These are phyloP conservation scores for Aspergillus oerlinghausenensis DNA, from an alignment of 2,329 filamentous ascomycete species.

Conservation along the genomic window DNA sequence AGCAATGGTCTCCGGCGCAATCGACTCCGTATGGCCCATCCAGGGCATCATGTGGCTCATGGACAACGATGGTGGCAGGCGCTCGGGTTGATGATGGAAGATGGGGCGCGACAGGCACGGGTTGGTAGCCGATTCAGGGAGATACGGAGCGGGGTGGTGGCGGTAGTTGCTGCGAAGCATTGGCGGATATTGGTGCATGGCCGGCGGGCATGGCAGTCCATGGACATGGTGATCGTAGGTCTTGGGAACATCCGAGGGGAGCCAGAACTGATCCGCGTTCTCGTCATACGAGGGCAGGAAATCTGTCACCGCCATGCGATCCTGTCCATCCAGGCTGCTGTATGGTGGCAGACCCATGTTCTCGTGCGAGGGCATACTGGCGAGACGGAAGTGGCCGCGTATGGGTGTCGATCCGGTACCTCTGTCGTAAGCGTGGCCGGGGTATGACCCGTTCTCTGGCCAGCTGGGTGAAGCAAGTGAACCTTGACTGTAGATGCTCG, in stretches of 20 bases:
- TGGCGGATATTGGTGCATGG: slow-evolving; percentile 32
- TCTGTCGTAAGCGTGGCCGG: slow-evolving; percentile 27
- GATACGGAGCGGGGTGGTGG: slow-evolving; percentile 26
- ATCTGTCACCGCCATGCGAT: slow-evolving; percentile 32
- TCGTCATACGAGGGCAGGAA: slow-evolving; percentile 37
- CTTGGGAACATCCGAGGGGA: slow-evolving; percentile 33
- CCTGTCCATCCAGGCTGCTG: slow-evolving; percentile 30
- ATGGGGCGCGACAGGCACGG: slow-evolving; percentile 37
- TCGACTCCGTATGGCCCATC: slow-evolving; percentile 31
- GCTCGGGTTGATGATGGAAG: slow-evolving; percentile 35
- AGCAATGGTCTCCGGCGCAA: slow-evolving; percentile 34
- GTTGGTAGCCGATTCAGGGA: slow-evolving; percentile 37
- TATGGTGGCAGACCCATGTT: slow-evolving; percentile 27
- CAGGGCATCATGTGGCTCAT: slow-evolving; percentile 36
- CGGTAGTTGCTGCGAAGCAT: slow-evolving; percentile 35
- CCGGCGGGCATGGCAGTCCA: slow-evolving; percentile 28
- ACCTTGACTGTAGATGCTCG: slow-evolving; percentile 35
- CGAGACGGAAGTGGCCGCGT: slow-evolving; percentile 32
- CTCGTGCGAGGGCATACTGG: slow-evolving; percentile 31
- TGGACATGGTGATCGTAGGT: slow-evolving; percentile 27
- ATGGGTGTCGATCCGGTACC: slow-evolving; percentile 27
- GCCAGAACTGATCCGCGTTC: slow-evolving; percentile 35
- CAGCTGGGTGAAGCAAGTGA: slow-evolving; percentile 35
- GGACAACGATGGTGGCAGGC: slow-evolving; percentile 31
- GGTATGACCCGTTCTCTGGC: slow-evolving; percentile 28